Evolutionary conservation across 768 basidiomycete genomes (phyloP).

Genomic region (Megacollybia marginata): DNA sequence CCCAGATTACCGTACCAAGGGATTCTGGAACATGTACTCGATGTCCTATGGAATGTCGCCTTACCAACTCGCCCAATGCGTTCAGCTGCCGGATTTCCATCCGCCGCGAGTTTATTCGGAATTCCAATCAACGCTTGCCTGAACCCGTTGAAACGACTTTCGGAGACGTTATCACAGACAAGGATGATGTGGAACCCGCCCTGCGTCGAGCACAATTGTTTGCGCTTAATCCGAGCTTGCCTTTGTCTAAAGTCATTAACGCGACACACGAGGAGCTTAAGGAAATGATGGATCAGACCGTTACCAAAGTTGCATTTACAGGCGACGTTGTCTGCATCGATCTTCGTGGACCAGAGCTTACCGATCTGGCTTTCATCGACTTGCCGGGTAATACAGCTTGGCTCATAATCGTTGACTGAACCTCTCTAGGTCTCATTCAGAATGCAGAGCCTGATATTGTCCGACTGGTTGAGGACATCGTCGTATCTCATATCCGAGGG

Average conservation of each 20-base stretch:
- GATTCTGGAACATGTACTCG: conserved; percentile 41
- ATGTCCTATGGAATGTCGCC: conserved; percentile 30
- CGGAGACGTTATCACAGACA: conserved; percentile 22
- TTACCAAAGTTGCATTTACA: conserved; percentile 21
- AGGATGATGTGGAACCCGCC: conserved; percentile 30
- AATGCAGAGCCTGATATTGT: conserved; percentile 36
- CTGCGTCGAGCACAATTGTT: conserved; percentile 43
- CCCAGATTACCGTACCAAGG: conserved; percentile 39
- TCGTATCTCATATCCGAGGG: conserved; percentile 39
- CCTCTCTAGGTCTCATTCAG: conserved; percentile 36
- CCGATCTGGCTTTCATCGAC: conserved; percentile 32
- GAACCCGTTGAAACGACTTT: conserved; percentile 8
- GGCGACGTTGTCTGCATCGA: conserved; percentile 34
- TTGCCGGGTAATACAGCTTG: conserved; percentile 23
- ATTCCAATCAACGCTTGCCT: conserved; percentile 15
- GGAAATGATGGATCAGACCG: background rate
- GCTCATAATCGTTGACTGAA: background rate
- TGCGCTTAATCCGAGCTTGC: conserved; percentile 28
- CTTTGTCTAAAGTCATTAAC: conserved; percentile 7
- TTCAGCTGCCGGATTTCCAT: conserved; percentile 36
- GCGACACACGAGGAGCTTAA: background rate
- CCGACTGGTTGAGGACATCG: conserved; percentile 40
- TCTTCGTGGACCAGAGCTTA: conserved; percentile 28
- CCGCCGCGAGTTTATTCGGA: conserved; percentile 22
- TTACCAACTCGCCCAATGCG: conserved; percentile 13